These are phyloP conservation scores for Phycomyces blakesleeanus DNA, from an alignment of 192 early-diverging fungal genomes.

Conservation along the genomic window DNA sequence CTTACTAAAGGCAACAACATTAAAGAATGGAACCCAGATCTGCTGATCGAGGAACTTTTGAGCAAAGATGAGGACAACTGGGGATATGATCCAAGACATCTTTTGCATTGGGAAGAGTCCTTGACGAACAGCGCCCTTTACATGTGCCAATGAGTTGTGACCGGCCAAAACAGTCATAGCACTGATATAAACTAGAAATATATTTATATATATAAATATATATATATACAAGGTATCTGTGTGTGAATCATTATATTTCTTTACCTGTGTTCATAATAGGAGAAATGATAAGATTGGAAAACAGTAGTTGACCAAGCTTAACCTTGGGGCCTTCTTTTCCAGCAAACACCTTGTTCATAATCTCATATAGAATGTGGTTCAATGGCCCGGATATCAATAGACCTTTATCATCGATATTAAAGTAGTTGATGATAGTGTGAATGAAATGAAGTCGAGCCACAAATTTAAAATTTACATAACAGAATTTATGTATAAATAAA, in stretches of 20 bases:
- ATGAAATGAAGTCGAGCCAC: no score
- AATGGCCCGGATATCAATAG: constrained; percentile 78
- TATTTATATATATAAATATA: not conserved
- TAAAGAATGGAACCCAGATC: constrained; percentile 92
- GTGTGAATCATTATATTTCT: not conserved
- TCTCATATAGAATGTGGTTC: constrained; percentile 74
- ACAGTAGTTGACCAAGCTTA: constrained; percentile 70
- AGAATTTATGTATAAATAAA: no score
- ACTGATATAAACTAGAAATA: constrained; percentile 62
- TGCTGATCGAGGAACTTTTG: constrained; percentile 70
- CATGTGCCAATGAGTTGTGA: constrained; percentile 46
- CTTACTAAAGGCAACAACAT: constrained; percentile 70
- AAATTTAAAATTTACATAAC: no score
- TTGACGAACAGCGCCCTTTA: constrained; percentile 49
- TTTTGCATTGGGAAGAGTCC: constrained; percentile 74
- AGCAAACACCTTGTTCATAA: constrained; percentile 70
- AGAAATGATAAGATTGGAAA: constrained; percentile 72
- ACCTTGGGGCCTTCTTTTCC: constrained; percentile 59
- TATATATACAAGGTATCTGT: not conserved
- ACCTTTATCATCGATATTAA: constrained; percentile 38
- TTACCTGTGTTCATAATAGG: constrained; percentile 83
- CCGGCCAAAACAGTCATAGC: constrained; percentile 83
- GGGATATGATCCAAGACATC: constrained; percentile 80
- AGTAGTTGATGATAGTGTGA: no score
- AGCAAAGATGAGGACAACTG: constrained; percentile 72